Base-by-base conservation (phyloP, 1,284 basidiomycete genomes). In the Sanghuangporus sanghuang region DNA sequence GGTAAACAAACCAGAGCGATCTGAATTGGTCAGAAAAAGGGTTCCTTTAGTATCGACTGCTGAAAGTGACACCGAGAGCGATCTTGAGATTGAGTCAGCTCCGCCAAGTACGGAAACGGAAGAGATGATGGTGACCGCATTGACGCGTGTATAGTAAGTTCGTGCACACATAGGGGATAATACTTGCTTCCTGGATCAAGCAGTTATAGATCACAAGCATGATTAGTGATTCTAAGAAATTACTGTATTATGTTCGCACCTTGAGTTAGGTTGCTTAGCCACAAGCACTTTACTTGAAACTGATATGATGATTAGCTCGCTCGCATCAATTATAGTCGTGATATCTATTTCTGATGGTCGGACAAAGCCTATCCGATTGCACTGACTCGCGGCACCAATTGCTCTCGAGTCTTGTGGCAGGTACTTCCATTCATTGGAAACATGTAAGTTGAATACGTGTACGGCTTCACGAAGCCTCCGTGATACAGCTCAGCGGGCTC, bases 11-110 rank as follows among this genome's bases (percentile, higher is more conserved):
- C 7, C 8, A 11, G 7, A 42, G 40, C 40, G n/a, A 11, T 11
- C n/a, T 11, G 40, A 42, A 42, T 42, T 11, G 7, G 52, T 23
- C 23, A 9, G 4, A 21, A 49, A 38, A 39, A 32, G 42, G 40
- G 8, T 59, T 12, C 2, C 35, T 38, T 35, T 6, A 21, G 48
- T 21, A 23, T 14, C 21, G 12, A 36, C 4, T 4, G 42, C 39
- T 44, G 23, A 32, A 11, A 27, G 40, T 32, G 64, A 65, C 21
- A 35, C 39, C n/a, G 53, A 50, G n/a, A 62, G 61, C 32, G 64
- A 65, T 32, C 61, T 65, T 5, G 64, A 65, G 48, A 65, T 65
- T 38, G 64, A 65, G 39, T 52, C 64, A n/a, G 56, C 57, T 23
- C 2, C 9, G 46, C 21, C 21, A 36, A 50, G 21, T 35, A 3